Conservation (phyloP, 108 stramenopile genomes). For the Chaetoceros tenuissimus region DNA sequence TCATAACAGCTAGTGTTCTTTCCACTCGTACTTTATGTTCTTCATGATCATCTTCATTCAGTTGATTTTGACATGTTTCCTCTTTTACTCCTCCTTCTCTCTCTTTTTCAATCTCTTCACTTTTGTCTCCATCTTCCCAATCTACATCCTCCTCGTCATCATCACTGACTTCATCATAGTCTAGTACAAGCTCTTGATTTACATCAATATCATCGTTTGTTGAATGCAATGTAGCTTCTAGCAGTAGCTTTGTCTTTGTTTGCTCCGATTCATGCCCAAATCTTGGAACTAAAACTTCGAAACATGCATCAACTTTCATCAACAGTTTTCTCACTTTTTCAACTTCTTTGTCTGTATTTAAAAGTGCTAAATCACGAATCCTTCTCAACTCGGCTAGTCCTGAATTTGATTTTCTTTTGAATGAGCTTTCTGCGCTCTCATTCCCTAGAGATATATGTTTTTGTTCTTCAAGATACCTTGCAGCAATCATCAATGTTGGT, state of each 20-base stretch:
- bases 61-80: not conserved
- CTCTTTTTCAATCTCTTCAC: too few species aligned
- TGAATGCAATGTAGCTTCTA: not conserved
- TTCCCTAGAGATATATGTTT: not conserved
- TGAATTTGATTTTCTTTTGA: not conserved
- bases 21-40: constrained; percentile 28
- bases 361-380: constrained; percentile 28
- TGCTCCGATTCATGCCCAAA: constrained; percentile 6
- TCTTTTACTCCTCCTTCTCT: too few species aligned
- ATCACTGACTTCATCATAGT: constrained; percentile 4
- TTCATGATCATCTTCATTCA: constrained; percentile 2
- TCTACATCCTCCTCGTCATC: constrained; percentile 29
- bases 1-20: constrained; percentile 31
- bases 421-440: not conserved
- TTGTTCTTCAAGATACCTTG: not conserved
- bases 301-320: constrained; percentile 11
- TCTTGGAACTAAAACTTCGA: constrained; percentile 38
- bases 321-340: constrained; percentile 15
- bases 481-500: not conserved
- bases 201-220: not conserved
- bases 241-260: too few species aligned
- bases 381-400: constrained; percentile 13
- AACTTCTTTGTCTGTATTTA: constrained; percentile 17
- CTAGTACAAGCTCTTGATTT: not conserved
- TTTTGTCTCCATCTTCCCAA: constrained; percentile 51